Percentiles rank a stretch among this genome's conserved stretches.
Evolutionary conservation across 108 stramenopile species (phyloP).

Genomic region (Asterionellopsis glacialis): DNA sequence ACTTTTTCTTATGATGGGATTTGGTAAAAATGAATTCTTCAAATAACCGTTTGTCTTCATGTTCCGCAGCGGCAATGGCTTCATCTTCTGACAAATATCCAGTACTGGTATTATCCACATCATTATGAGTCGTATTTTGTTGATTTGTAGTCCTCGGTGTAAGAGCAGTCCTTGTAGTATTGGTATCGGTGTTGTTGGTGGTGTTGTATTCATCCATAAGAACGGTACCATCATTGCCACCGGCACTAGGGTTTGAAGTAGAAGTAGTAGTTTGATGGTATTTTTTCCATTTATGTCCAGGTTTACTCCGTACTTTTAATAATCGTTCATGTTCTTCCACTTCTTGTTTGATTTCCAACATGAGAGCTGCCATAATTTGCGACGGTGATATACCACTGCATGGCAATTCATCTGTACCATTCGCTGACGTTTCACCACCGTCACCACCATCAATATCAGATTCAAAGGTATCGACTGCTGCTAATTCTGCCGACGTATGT

Average conservation of each 20-base stretch:
- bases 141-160: slow-evolving; percentile 9
- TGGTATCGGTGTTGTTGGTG: not conserved
- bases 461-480: not conserved
- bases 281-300: not conserved
- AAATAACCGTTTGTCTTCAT: too few species aligned
- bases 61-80: too few species aligned
- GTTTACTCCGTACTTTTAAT: too few species aligned
- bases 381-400: slow-evolving; percentile 37
- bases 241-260: too few species aligned
- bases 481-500: slow-evolving; percentile 24
- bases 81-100: too few species aligned
- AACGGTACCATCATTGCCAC: too few species aligned
- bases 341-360: slow-evolving; percentile 54
- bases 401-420: not conserved
- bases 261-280: too few species aligned
- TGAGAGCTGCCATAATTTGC: slow-evolving; percentile 64
- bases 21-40: too few species aligned
- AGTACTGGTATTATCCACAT: too few species aligned
- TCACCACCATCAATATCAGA: slow-evolving; percentile 10
- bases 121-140: not conserved
- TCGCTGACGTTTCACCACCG: slow-evolving; percentile 1
- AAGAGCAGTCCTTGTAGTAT: not conserved
- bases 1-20: slow-evolving; percentile 12
- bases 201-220: too few species aligned
- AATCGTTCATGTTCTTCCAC: slow-evolving; percentile 25